Evolutionary conservation across 148 eudicot genomes (phyloP).

Genomic region (Nepenthes mirabilis): DNA sequence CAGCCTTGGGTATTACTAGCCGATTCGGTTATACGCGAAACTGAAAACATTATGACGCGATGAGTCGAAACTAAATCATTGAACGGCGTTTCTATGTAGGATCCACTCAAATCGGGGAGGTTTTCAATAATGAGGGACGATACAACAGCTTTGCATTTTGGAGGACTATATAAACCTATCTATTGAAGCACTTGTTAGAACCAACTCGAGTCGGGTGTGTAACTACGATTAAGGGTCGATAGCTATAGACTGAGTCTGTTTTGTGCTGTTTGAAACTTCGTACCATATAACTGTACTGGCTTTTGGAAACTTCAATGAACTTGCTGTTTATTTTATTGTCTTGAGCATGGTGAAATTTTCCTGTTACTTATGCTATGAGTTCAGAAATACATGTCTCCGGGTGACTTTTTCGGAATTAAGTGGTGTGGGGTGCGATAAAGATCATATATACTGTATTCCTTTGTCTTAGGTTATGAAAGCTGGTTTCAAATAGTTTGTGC

Average conservation of each 20-base stretch:
- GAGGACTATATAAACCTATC: neutral
- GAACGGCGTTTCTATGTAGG: neutral
- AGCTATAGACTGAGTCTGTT: neutral
- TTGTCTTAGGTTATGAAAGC: too few species aligned
- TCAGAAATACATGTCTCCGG: too few species aligned
- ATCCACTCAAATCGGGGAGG: neutral
- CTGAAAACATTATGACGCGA: neutral
- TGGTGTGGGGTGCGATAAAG: too few species aligned
- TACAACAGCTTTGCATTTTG: neutral
- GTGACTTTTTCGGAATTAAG: too few species aligned
- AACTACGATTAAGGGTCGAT: neutral
- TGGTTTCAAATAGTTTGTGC: too few species aligned
- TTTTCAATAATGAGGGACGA: neutral
- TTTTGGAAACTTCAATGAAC: neutral
- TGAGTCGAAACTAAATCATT: neutral
- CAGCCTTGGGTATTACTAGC: neutral
- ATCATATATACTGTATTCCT: too few species aligned
- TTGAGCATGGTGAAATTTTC: too few species aligned
- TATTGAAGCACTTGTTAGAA: neutral
- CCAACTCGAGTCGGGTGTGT: neutral
- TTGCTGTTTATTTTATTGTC: too few species aligned
- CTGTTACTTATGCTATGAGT: too few species aligned
- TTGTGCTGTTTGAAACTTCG: neutral
- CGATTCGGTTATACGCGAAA: neutral
- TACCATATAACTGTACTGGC: neutral